Percentiles rank a stretch among this genome's conserved stretches.
Conservation (phyloP, 768 basidiomycete genomes). For the Lentinula sp. region DNA sequence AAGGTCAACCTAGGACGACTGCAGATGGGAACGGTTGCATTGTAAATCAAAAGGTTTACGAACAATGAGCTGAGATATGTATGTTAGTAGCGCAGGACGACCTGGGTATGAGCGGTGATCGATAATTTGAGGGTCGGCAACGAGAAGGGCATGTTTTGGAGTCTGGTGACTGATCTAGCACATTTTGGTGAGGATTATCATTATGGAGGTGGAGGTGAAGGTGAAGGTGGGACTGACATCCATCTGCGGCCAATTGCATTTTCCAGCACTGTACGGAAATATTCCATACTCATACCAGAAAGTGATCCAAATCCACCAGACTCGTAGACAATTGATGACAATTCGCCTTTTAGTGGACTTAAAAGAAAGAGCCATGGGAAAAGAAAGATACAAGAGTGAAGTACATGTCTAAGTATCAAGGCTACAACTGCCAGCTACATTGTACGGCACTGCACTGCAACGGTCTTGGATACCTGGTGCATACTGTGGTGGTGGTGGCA, state of each 20-base stretch:
- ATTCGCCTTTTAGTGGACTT: neutral
- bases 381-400: neutral
- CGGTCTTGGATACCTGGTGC: neutral
- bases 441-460: neutral
- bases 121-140: slow-evolving; percentile 86
- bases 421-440: neutral
- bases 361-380: neutral
- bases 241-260: slow-evolving; percentile 53
- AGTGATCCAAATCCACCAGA: slow-evolving; percentile 48
- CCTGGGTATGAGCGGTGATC: slow-evolving; percentile 70
- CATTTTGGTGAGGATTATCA: neutral
- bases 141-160: slow-evolving; percentile 58
- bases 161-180: neutral
- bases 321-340: slow-evolving; percentile 11
- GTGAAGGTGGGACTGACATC: slow-evolving; percentile 10
- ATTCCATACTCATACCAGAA: slow-evolving; percentile 57
- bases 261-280: slow-evolving; percentile 40
- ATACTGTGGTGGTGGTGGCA: neutral
- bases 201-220: slow-evolving; percentile 3
- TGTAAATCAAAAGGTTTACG: neutral
- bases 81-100: slow-evolving; percentile 46
- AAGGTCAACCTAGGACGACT: slow-evolving; percentile 48
- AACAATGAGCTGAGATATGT: slow-evolving; percentile 48
- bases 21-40: too few species aligned
- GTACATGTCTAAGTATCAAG: neutral